Evolutionary conservation across 768 basidiomycete genomes (phyloP).

Genomic region (Leccinum obscurum): DNA sequence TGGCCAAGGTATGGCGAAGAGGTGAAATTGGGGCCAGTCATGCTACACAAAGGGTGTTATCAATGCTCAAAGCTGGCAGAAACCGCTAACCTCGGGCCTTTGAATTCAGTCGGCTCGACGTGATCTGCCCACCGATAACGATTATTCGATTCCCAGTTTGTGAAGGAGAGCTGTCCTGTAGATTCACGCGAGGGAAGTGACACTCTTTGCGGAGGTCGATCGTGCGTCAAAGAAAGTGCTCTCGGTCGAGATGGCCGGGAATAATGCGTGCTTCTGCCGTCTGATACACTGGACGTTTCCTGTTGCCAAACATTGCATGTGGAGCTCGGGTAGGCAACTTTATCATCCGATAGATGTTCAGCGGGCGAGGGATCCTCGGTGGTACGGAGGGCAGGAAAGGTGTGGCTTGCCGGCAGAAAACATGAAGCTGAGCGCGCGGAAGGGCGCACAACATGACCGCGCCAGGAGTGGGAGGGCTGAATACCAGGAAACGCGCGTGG

Average conservation of each 20-base stretch:
- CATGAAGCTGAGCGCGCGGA: constrained; percentile 12
- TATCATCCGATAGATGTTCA: constrained; percentile 2
- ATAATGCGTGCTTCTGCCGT: constrained; percentile 3
- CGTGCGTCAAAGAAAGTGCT: constrained; percentile 32
- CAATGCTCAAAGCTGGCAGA: neutral
- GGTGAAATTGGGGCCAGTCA: constrained; percentile 7
- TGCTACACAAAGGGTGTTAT: constrained; percentile 17
- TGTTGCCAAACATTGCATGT: constrained; percentile 19
- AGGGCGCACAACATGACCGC: constrained; percentile 10
- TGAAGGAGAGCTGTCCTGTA: constrained; percentile 29
- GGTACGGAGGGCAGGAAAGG: constrained; percentile 14
- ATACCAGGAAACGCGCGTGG: constrained; percentile 10
- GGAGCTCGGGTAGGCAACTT: neutral
- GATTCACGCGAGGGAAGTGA: constrained; percentile 28
- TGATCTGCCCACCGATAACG: constrained; percentile 24
- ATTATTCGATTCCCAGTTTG: constrained; percentile 27
- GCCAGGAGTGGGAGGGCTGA: constrained; percentile 21
- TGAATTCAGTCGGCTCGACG: constrained; percentile 14
- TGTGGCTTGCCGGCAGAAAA: constrained; percentile 21
- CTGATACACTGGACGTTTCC: neutral
- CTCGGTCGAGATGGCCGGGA: constrained; percentile 27
- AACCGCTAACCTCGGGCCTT: constrained; percentile 16
- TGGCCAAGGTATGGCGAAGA: constrained; percentile 16
- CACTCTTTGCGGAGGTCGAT: constrained; percentile 17
- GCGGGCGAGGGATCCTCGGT: neutral